Conservation (phyloP, 169 alveolate genomes). For the Perkinsus chesapeaki region DNA sequence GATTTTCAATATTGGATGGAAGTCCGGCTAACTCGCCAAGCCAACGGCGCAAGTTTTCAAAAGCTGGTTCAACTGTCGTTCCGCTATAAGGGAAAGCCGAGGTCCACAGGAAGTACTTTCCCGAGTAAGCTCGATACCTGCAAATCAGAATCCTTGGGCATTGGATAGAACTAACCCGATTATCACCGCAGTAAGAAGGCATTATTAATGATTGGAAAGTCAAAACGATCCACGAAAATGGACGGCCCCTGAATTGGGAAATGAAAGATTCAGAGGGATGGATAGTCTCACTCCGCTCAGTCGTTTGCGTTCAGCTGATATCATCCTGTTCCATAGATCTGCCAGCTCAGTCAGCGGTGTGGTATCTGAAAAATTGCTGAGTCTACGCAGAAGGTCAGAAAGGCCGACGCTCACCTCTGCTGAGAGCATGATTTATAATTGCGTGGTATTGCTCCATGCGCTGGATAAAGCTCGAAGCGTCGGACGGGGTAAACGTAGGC, state of each 20-base stretch:
- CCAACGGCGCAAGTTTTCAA: background rate
- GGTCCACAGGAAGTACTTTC: background rate
- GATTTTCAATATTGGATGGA: background rate
- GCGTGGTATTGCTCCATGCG: background rate
- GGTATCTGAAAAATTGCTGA: too few species aligned
- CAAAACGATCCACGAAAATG: background rate
- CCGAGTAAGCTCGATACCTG: background rate
- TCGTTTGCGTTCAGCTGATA: background rate
- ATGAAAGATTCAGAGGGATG: background rate
- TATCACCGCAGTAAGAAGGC: background rate
- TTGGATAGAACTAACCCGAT: background rate
- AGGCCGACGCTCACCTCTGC: background rate
- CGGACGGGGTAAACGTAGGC: background rate
- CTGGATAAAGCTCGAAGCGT: background rate
- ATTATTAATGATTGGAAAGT: background rate
- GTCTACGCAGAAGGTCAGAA: too few species aligned
- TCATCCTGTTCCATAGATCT: background rate
- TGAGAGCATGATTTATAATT: background rate
- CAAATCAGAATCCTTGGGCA: background rate
- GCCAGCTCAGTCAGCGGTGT: background rate
- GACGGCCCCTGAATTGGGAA: background rate
- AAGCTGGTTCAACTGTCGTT: background rate
- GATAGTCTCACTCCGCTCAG: background rate
- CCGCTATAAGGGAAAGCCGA: background rate
- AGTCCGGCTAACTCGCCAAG: background rate